Conservation (phyloP, 192 early-diverging fungal species). For the Geranomyces variabilis region DNA sequence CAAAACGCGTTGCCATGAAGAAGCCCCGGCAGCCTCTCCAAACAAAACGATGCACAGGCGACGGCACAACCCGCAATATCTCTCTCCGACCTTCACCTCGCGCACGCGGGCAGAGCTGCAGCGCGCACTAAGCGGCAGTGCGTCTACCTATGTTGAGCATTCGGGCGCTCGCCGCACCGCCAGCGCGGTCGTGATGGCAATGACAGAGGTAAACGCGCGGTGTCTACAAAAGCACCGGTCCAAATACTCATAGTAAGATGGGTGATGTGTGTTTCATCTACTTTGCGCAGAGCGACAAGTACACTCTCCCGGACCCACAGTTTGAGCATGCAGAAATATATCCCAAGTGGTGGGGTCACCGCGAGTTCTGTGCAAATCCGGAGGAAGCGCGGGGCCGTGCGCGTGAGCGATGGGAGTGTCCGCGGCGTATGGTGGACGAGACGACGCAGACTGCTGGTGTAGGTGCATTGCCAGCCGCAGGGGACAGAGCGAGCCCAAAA, state of each 20-base stretch:
- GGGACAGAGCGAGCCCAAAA: neutral
- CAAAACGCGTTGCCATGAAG: too few species aligned
- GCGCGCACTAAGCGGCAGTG: neutral
- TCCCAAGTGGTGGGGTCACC: conserved; percentile 6
- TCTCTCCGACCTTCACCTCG: neutral
- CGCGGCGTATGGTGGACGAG: conserved; percentile 21
- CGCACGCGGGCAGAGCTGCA: neutral
- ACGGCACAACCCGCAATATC: neutral
- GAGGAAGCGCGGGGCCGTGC: neutral
- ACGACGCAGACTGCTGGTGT: conserved; percentile 10
- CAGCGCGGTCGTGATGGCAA: conserved; percentile 2
- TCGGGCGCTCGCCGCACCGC: conserved; percentile 4
- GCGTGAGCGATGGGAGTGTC: neutral
- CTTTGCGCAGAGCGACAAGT: neutral
- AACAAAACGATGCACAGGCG: too few species aligned
- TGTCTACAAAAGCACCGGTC: too few species aligned
- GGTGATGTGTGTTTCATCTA: neutral
- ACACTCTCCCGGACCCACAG: conserved; percentile 6
- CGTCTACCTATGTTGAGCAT: neutral
- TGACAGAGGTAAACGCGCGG: conserved; percentile 4
- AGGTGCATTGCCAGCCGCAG: neutral
- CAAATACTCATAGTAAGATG: too few species aligned
- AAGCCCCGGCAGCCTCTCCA: too few species aligned
- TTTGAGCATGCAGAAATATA: neutral
- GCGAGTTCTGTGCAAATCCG: neutral